Conservation (phyloP, 2,329 filamentous ascomycete genomes). For the Paraphoma sp. region DNA sequence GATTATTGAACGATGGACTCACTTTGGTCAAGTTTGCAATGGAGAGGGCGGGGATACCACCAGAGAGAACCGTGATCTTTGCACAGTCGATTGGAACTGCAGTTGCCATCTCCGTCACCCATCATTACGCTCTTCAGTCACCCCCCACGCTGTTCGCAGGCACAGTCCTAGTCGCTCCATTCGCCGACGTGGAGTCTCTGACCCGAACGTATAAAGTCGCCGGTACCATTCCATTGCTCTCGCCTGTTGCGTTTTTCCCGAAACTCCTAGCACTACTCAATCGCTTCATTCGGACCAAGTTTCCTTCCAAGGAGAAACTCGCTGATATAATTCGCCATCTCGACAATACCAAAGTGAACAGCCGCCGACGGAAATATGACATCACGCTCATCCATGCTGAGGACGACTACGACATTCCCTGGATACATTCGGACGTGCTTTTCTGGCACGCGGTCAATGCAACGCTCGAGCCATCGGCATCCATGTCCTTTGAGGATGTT, state of each 20-base stretch:
- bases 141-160: slow-evolving; percentile 60
- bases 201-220: slow-evolving; percentile 65
- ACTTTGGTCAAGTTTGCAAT: slow-evolving; percentile 62
- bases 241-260: slow-evolving; percentile 59
- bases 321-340: slow-evolving; percentile 51
- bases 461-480: slow-evolving; percentile 32
- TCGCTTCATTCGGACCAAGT: slow-evolving; percentile 57
- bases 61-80: slow-evolving; percentile 64
- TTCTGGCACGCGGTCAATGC: slow-evolving; percentile 65
- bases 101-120: slow-evolving; percentile 54
- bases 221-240: slow-evolving; percentile 61
- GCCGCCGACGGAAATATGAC: slow-evolving; percentile 50
- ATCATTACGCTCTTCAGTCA: slow-evolving; percentile 52
- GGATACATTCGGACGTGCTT: slow-evolving; percentile 56
- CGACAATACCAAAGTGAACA: slow-evolving; percentile 28
- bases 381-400: slow-evolving; percentile 60
- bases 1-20: slow-evolving; percentile 62
- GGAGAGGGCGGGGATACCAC: slow-evolving; percentile 58
- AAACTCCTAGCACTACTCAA: slow-evolving; percentile 51
- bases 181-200: slow-evolving; percentile 61
- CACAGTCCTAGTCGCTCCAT: slow-evolving; percentile 63
- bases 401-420: slow-evolving; percentile 61
- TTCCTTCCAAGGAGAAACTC: slow-evolving; percentile 59
- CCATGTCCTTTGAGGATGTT: slow-evolving; percentile 54
- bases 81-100: slow-evolving; percentile 67